phyloP scores from a whole-genome alignment of 805 yeast species.

The Kuraishia hungarica region DNA sequence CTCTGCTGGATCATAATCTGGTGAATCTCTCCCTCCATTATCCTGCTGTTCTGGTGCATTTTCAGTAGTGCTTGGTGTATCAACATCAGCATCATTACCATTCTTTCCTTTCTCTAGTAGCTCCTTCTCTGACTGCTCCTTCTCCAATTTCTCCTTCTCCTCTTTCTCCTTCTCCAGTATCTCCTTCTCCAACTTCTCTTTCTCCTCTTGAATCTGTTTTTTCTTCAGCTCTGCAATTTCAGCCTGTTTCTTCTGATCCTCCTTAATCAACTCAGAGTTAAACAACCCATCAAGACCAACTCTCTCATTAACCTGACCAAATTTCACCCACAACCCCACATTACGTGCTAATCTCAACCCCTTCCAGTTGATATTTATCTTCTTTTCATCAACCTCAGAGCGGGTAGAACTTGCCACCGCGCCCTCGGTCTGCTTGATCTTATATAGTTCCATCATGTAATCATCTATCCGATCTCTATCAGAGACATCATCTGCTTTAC shows the following conservation, averaged over 20 bases:
- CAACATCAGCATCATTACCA: not conserved
- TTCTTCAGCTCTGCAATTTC: not conserved
- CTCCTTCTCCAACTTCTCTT: not conserved
- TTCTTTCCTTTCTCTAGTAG: not conserved
- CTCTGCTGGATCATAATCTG: not conserved
- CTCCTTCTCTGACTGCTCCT: slow-evolving; percentile 1
- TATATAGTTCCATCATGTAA: slow-evolving; percentile 20
- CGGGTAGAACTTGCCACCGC: not conserved
- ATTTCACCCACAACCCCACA: slow-evolving; percentile 11
- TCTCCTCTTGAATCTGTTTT: not conserved
- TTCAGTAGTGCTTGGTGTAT: no score
- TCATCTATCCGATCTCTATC: slow-evolving; percentile 13
- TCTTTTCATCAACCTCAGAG: slow-evolving; percentile 8
- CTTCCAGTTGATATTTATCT: slow-evolving; percentile 16
- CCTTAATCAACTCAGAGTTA: slow-evolving; percentile 6
- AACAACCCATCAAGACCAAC: slow-evolving; percentile 11
- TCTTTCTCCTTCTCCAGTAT: not conserved
- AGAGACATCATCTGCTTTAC: slow-evolving; percentile 2
- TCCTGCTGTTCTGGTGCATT: no score
- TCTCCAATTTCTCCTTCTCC: not conserved
- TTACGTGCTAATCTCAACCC: slow-evolving; percentile 13
- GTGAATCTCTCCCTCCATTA: no score
- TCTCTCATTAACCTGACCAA: slow-evolving; percentile 7
- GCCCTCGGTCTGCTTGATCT: slow-evolving; percentile 6
- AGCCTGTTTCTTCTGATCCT: slow-evolving; percentile 2